Evolutionary conservation across 164 flowering plant species (phyloP).

Genomic region (Litsea cubeba): DNA sequence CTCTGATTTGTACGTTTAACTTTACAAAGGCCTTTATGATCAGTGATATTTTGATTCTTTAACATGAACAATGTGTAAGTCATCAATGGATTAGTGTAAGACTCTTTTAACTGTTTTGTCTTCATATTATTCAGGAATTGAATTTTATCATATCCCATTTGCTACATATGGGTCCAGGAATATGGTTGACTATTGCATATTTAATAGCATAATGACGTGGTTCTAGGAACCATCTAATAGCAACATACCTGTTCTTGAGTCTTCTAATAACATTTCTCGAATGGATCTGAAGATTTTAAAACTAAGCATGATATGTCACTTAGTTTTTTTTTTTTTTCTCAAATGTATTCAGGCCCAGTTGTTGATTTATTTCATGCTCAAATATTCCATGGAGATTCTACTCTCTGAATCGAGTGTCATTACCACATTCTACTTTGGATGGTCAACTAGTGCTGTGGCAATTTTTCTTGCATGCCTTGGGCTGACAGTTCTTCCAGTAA

Average conservation of each 20-base stretch:
- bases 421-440: constrained; percentile 61
- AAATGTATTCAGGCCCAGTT: constrained; percentile 55
- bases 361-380: constrained; percentile 80
- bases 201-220: neutral
- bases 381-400: constrained; percentile 82
- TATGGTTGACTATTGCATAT: neutral
- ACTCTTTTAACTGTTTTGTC: neutral
- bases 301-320: neutral
- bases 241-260: neutral
- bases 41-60: neutral
- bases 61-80: neutral
- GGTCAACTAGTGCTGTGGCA: constrained; percentile 70
- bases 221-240: neutral
- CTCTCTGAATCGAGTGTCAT: constrained; percentile 78
- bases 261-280: neutral
- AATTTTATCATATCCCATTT: neutral
- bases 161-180: neutral
- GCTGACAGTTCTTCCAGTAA: constrained; percentile 81
- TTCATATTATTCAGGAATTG: neutral
- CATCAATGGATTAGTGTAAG: too few species aligned
- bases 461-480: constrained; percentile 84
- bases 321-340: neutral
- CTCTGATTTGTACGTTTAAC: too few species aligned
- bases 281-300: neutral
- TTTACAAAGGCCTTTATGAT: too few species aligned